Base-by-base conservation (phyloP, 805 yeast genomes). In the Wickerhamomyces rabaulensis region DNA sequence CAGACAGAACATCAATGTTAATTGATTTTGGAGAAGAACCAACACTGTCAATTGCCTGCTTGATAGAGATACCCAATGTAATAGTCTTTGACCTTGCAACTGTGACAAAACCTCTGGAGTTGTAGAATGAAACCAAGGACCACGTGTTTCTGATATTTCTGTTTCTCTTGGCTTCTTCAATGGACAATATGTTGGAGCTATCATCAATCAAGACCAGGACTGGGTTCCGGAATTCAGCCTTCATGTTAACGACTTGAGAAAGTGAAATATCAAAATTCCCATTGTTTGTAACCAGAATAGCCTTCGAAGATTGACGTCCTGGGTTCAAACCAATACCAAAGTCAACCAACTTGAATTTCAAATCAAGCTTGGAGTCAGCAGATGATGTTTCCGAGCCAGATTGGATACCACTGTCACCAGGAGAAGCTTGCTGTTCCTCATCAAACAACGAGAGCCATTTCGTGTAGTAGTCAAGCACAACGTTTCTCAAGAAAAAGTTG, bases 141-240 rank as follows among this genome's bases (percentile, higher is more conserved):
- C 76, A 72, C 2, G 64, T 55, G 6, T 67, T 46, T 25, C 45
- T 52, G 15, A 45, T 29, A 9, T 51, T 49, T 40, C 58, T 52
- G 40, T 50, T 55, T 27, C 58, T 63, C 35, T 55, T 51, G 1
- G 59, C 56, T 22, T 63, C 64, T 19, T 55, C 52, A 31, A 61
- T 65, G 17, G 54, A 49, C n/a, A 66, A 56, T 12, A 73, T 57
- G 41, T 71, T 71, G 0, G 54, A 42, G 3, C 54, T 48, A 54
- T 88, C 94, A 65, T 89, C 96, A 41, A 86, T 79, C 29, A 89
- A 60, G 10, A 83, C 62, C 4, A 85, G 43, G 0, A 75, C 64
- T 0, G 80, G 59, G 6, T 75, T 70, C 40, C 82, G 70, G 8
- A 84, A 60, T 0, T 82, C 73, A 12, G 76, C 57, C 45, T 73